phyloP scores from a whole-genome alignment of 495 filamentous ascomycete species.

The Aspergillus mulundensis region DNA sequence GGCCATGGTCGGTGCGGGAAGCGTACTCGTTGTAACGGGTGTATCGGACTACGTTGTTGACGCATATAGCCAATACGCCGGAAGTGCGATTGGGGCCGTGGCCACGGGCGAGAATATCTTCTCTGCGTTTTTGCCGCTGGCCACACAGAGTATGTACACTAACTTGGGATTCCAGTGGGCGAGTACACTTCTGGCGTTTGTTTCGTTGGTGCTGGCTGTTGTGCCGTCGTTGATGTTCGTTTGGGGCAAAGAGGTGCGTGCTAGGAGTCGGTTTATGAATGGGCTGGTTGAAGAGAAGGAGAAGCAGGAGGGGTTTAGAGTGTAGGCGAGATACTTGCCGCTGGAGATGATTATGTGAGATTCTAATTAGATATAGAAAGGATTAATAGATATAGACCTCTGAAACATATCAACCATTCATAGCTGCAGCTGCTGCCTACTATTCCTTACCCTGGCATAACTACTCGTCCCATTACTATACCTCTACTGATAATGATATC shows the following conservation, averaged over 20 bases:
- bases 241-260: conserved; percentile 28
- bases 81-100: conserved; percentile 33
- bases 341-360: too few relatives aligned
- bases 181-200: conserved; percentile 36
- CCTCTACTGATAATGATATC: too few relatives aligned
- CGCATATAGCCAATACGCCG: conserved; percentile 31
- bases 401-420: too few relatives aligned
- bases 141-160: conserved; percentile 39
- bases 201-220: conserved; percentile 27
- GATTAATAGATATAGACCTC: background rate
- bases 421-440: too few relatives aligned
- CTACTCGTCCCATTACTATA: too few relatives aligned
- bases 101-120: conserved; percentile 37
- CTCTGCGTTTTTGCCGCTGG: conserved; percentile 36
- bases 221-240: conserved; percentile 27
- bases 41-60: conserved; percentile 33
- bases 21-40: conserved; percentile 29
- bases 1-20: conserved; percentile 22
- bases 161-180: conserved; percentile 43
- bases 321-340: too few relatives aligned
- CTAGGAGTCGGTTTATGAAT: conserved; percentile 33
- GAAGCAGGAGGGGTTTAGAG: background rate
- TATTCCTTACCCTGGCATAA: too few relatives aligned
- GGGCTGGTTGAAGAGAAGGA: background rate
- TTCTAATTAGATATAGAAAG: background rate